Evolutionary conservation across 495 filamentous ascomycete species (phyloP), one percentile per base, ranked within the genome.

Genomic region (Pseudomonodictys pantanalensis): DNA sequence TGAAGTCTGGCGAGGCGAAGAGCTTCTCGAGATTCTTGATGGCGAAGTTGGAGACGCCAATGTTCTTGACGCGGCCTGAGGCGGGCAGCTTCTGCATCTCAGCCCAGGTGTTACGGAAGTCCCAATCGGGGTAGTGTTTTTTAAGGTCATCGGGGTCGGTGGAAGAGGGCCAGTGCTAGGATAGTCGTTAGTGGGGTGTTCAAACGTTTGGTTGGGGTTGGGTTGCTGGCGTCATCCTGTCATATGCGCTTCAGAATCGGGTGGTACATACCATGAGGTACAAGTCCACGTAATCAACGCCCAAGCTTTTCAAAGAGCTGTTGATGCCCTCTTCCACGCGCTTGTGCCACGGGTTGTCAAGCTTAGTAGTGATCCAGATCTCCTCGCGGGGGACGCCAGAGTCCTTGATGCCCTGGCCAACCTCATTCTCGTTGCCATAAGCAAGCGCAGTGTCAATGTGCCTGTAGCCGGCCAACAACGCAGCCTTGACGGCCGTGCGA

Each of bases 321-420:
- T 83, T 78, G 62, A 95, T 82, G 38, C 84, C 89, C 70, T 89
- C 83, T 39, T 84, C 71, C 7, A 87, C 84, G 39, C 77, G 73
- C 66, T 87, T 80, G 76, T 95, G 90, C 81, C 83, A 89, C 48
- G 84, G 75, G 78, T 92, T 92, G 75, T 90, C 83, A 49, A 93
- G 81, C 80, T 95, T 96, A 62, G 90, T 93, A 41, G 90, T 92
- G 71, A 95, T 75, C 82, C 85, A 95, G 72, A 95, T 87, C 71
- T 95, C 77, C 29, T 84, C 79, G 35, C 90, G 85, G 26, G 89
- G 86, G 1, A 96, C 84, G 41, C 89, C 89, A 9, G 86, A 89
- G 61, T 89, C 86, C 58, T 78, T 78, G 68, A 95, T 90, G 42
- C 88, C 91, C 62, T 86, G 76, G 57, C 88, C 91, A 53, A 93